Evolutionary conservation across 2,329 filamentous ascomycete species (phyloP), one percentile per base, ranked within the genome.

Genomic region (Hypoxylon sp.): DNA sequence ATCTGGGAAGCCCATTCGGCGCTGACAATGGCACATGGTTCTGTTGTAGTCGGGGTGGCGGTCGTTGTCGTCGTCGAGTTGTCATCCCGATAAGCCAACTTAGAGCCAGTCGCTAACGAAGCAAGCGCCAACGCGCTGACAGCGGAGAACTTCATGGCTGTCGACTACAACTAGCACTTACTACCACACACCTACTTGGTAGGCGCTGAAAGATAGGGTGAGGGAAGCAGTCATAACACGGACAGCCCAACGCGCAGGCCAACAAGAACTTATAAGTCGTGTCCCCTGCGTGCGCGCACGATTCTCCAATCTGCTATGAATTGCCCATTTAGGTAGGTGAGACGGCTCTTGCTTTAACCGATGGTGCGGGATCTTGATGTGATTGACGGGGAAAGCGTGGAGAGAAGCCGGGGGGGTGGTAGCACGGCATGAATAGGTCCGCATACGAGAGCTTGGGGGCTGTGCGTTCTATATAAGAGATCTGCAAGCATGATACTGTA

Each of bases 1-100:
- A 72, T 72, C 65, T 77, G 75, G 21, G 73, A 65, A 3, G 75
- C 73, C 76, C 76, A 78, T 4, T 74, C 67, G 1, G 75, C 66
- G 56, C 76, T 78, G 32, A 77, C 75, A 49, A 74, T 53, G 1
- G 75, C 76, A 57, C 76, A 78, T 19, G 76, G 70, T 62, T 74
- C 72, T 5, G 74, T 76, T 9, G 57, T 51, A 34, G 72, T 69
- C 2, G 53, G 50, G 5, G 73, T 67, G 67, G 50, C 13, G 71
- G 65, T 53, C 25, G 60, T 51, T 25, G 63, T 60, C n/a, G 28
- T 67, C 7, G 66, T 68, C 19, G 67, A 64, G 46, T 65, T 69
- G 23, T 49, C 46, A 5, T 53, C 60, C 58, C 57, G 53, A n/a
- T n/a, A 32, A 23, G 11, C 46, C 25, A 64, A 17, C 41, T 34